Percentiles rank a stretch among this genome's conserved stretches.
Evolutionary conservation across 2,329 filamentous ascomycete species (phyloP).

Genomic region (Aureobasidium sp.): DNA sequence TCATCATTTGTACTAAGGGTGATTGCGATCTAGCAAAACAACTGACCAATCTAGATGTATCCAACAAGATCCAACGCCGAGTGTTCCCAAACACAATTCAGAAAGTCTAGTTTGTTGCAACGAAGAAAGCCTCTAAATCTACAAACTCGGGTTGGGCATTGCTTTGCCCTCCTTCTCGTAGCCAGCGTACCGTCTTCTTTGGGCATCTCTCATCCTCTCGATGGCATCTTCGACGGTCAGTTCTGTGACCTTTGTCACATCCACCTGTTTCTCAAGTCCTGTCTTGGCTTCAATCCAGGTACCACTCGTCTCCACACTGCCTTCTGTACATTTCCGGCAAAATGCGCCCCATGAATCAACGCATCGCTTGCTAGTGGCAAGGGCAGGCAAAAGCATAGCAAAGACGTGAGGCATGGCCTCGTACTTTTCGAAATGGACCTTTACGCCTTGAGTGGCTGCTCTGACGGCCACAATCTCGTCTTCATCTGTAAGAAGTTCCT

Average conservation of each 20-base stretch:
- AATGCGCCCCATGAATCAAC: slow-evolving; percentile 29
- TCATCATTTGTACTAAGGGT: not conserved
- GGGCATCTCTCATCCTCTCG: slow-evolving; percentile 22
- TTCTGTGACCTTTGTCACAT: slow-evolving; percentile 18
- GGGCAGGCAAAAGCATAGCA: slow-evolving; percentile 33
- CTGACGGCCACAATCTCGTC: slow-evolving; percentile 50
- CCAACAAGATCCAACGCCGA: not conserved
- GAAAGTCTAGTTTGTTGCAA: not conserved
- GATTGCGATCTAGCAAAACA: not conserved
- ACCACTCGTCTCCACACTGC: slow-evolving; percentile 22
- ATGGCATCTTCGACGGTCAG: slow-evolving; percentile 17
- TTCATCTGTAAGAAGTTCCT: slow-evolving; percentile 65
- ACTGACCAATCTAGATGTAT: not conserved
- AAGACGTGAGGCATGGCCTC: slow-evolving; percentile 75
- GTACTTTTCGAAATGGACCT: slow-evolving; percentile 60
- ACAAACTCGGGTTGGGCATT: slow-evolving; percentile 26
- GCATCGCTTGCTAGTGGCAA: slow-evolving; percentile 25
- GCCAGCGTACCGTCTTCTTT: slow-evolving; percentile 23
- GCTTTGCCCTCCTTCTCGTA: slow-evolving; percentile 26
- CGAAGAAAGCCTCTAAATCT: not conserved
- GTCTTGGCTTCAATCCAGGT: slow-evolving; percentile 23
- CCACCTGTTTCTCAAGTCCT: slow-evolving; percentile 21
- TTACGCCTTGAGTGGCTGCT: slow-evolving; percentile 48
- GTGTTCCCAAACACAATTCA: not conserved
- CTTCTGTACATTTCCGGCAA: slow-evolving; percentile 22